Evolutionary conservation across 2,329 filamentous ascomycete genomes (phyloP).

Genomic region (Curvularia sp.): DNA sequence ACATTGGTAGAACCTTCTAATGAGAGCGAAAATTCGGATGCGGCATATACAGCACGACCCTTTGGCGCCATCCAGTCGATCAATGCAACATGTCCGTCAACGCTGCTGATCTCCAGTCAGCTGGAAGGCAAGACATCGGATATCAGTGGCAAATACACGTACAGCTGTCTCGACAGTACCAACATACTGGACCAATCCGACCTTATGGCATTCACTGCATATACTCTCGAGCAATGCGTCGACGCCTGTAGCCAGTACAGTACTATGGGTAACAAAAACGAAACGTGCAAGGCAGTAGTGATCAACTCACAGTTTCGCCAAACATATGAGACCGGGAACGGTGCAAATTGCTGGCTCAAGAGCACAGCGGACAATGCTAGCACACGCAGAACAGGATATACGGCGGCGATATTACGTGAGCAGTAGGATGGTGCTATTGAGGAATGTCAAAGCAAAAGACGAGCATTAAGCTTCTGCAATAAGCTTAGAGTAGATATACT

Average conservation of each 20-base stretch:
- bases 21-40: neutral
- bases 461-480: too few species aligned
- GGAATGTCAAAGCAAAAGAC: too few species aligned
- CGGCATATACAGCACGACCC: neutral
- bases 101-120: slow-evolving; percentile 3
- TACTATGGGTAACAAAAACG: neutral
- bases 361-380: neutral
- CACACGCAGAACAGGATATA: slow-evolving; percentile 1
- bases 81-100: slow-evolving; percentile 10
- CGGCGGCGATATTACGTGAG: slow-evolving; percentile 5
- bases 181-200: slow-evolving; percentile 6
- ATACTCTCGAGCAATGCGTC: slow-evolving; percentile 14
- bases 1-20: neutral
- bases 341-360: slow-evolving; percentile 14
- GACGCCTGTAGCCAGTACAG: slow-evolving; percentile 18
- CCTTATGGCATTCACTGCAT: slow-evolving; percentile 12
- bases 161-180: slow-evolving; percentile 13
- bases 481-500: neutral
- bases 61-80: slow-evolving; percentile 11
- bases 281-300: slow-evolving; percentile 7
- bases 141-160: slow-evolving; percentile 8
- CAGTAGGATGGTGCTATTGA: neutral
- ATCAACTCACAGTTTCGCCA: slow-evolving; percentile 3
- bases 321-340: slow-evolving; percentile 4
- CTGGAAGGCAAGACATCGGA: slow-evolving; percentile 6